Evolutionary conservation across 352 stramenopile genomes (phyloP).

Genomic region (Globisporangium irregulare): DNA sequence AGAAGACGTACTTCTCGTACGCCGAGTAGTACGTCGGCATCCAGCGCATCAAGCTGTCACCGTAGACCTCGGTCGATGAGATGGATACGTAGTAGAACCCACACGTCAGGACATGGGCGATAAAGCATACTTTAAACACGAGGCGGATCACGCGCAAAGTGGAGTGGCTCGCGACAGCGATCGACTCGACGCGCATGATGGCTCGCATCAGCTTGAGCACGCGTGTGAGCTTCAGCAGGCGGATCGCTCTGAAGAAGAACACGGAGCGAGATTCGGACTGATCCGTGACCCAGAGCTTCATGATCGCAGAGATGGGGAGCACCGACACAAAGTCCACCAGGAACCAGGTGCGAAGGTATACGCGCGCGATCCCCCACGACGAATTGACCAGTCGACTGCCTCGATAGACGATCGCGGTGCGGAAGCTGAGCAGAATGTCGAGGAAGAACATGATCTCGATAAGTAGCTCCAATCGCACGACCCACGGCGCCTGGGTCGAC

Average conservation of each 20-base stretch:
- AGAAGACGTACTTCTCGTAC: conserved; percentile 64
- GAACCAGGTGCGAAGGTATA: conserved; percentile 75
- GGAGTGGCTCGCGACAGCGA: conserved; percentile 46
- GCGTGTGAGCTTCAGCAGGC: conserved; percentile 81
- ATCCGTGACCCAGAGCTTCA: conserved; percentile 18
- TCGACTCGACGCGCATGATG: conserved; percentile 47
- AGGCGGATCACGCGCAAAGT: conserved; percentile 55
- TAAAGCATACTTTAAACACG: conserved; percentile 60
- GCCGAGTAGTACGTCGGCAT: conserved; percentile 28
- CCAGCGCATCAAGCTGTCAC: conserved; percentile 24
- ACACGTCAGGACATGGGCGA: conserved; percentile 55
- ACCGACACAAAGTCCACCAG: conserved; percentile 65
- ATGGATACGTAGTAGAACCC: conserved; percentile 61
- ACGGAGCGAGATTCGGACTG: conserved; percentile 26
- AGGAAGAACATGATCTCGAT: conserved; percentile 49
- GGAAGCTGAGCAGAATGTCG: conserved; percentile 61
- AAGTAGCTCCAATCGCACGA: conserved; percentile 32
- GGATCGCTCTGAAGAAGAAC: conserved; percentile 60
- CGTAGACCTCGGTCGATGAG: conserved; percentile 29
- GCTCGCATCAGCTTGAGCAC: conserved; percentile 86
- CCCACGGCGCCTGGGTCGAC: conserved; percentile 13
- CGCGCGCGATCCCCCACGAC: conserved; percentile 24
- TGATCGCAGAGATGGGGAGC: conserved; percentile 46
- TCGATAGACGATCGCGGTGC: conserved; percentile 39
- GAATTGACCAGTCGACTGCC: conserved; percentile 29